These are phyloP conservation scores for Saturnispora zaruensis DNA, from an alignment of 805 yeast species.

Conservation along the genomic window DNA sequence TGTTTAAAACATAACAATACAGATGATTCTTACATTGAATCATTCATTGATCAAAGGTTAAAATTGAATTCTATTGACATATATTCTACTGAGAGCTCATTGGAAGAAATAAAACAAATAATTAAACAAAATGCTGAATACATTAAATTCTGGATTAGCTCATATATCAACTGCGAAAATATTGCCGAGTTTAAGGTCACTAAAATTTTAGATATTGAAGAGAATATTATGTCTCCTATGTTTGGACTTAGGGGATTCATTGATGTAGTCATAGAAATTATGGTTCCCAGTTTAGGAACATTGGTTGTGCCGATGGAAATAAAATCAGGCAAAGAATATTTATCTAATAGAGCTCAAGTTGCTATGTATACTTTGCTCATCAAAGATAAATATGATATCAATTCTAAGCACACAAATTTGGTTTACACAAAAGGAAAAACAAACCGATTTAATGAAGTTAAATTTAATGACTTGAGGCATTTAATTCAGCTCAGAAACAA, in stretches of 20 bases:
- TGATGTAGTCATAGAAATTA: constrained; percentile 75
- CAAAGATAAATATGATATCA: constrained; percentile 69
- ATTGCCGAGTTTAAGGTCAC: constrained; percentile 41
- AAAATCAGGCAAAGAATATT: constrained; percentile 68
- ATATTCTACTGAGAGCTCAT: constrained; percentile 46
- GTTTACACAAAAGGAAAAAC: constrained; percentile 65
- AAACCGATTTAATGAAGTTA: constrained; percentile 32
- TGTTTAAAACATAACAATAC: constrained; percentile 37
- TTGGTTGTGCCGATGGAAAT: constrained; percentile 75
- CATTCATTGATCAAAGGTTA: constrained; percentile 24
- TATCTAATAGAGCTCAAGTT: constrained; percentile 80
- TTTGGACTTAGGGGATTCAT: constrained; percentile 85
- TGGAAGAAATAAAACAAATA: constrained; percentile 34
- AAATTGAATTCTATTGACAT: constrained; percentile 31
- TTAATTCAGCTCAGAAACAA: constrained; percentile 66
- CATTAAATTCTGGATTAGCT: constrained; percentile 45
- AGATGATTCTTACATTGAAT: constrained; percentile 31
- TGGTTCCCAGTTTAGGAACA: constrained; percentile 32
- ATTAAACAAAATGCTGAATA: constrained; percentile 42
- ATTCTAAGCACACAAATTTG: constrained; percentile 54
- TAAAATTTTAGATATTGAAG: constrained; percentile 76
- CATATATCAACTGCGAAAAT: constrained; percentile 27
- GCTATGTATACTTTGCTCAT: constrained; percentile 70
- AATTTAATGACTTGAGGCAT: constrained; percentile 50
- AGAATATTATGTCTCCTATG: constrained; percentile 83